Evolutionary conservation across 164 flowering plant species (phyloP), one percentile per base, ranked within the genome.

Genomic region (Stephania japonica): DNA sequence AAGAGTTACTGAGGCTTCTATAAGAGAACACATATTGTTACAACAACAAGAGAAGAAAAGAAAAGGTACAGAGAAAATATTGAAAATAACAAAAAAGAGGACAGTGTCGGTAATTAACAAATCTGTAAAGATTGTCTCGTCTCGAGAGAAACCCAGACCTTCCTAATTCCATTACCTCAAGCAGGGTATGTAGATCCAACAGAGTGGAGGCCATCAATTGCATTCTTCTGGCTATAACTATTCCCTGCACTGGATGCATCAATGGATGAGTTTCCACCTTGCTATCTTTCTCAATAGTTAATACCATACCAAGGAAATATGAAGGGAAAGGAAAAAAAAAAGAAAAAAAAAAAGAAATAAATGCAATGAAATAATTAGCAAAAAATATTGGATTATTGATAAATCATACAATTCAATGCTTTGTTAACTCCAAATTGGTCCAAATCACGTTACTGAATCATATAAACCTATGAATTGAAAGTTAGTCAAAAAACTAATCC

Each of bases 241-340:
- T 71, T 71, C 82, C 80, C 82, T 77, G 82, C 80, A 74, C 76
- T 76, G 78, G 78, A 75, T 75, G 72, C 21, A 71, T 11, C 65
- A 68, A 75, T 23, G 65, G 63, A 69, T 75, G 69, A 75, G 64
- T 69, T 49, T 72, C 72, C 69, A 65, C 10, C 24, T 32, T 53
- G 61, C 61, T 19, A 53, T 7, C 18, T 5, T 14, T 9, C 53
- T 47, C 53, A 47, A 47, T 47, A 53, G 19, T 53, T 1, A 53
- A 12, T 53, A 16, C 18, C 14, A 53, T 12, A 19, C 18, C 61
- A 53, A 53, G 61, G 4, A 53, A 19, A 18, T 53, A 10, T 13
- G 2, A 1, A 53, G 18, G 50, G 10, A 44, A 8, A 44, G 50
- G 50, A 13, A 13, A 19, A 5, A 12, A 50, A 50, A 50, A 6